Percentiles rank a stretch among this genome's conserved stretches.
phyloP scores from a whole-genome alignment of 441 rosid species.

The Kokia cookei region DNA sequence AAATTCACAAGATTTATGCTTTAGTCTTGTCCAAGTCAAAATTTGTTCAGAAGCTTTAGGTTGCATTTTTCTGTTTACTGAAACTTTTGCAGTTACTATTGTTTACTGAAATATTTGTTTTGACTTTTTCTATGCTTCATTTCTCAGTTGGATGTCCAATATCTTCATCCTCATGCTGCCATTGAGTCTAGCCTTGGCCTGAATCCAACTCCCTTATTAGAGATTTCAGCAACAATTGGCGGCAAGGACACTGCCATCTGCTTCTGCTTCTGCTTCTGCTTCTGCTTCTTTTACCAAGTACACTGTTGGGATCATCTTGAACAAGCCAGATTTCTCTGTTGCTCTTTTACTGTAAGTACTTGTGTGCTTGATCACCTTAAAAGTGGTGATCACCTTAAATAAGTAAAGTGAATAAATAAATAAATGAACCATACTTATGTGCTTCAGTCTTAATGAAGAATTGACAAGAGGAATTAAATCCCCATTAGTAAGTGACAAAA shows the following conservation, averaged over 20 bases:
- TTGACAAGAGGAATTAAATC: no score
- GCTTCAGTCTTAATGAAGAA: no score
- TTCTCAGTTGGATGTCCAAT: slow-evolving; percentile 67
- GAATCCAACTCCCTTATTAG: slow-evolving; percentile 65
- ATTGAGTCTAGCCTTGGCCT: slow-evolving; percentile 69
- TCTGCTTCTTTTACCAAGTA: slow-evolving; percentile 53
- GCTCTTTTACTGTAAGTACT: slow-evolving; percentile 62
- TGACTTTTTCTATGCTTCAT: slow-evolving; percentile 8
- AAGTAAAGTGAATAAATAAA: no score
- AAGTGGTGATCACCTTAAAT: no score
- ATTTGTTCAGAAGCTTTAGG: no score
- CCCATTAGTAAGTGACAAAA: no score
- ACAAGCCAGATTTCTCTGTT: slow-evolving; percentile 56
- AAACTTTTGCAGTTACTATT: no score
- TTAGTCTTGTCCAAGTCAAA: no score
- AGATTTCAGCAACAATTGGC: slow-evolving; percentile 69
- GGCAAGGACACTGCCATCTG: slow-evolving; percentile 21
- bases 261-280: no score
- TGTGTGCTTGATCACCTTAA: background rate
- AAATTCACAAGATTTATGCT: no score
- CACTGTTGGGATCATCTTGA: slow-evolving; percentile 63
- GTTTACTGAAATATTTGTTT: background rate
- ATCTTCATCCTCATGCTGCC: slow-evolving; percentile 67
- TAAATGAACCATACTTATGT: no score
- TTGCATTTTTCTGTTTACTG: no score